Conservation (phyloP, 202 grass and related monocot species). For the Carex arenaria region DNA sequence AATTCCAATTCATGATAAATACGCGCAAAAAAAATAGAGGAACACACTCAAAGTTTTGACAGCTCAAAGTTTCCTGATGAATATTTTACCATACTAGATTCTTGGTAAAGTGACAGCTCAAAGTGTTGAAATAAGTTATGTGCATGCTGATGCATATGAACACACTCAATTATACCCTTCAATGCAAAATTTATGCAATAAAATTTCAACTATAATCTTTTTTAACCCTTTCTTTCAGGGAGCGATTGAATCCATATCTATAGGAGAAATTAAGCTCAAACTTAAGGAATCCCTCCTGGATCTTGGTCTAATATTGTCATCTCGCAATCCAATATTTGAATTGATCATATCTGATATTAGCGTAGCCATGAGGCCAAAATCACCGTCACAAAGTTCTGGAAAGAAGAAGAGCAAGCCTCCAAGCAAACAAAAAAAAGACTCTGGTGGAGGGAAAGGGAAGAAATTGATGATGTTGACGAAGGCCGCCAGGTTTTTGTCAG, state of each 20-base stretch:
- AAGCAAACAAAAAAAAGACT: conserved; percentile 38
- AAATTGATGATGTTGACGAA: conserved; percentile 79
- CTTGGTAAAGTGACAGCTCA: neutral
- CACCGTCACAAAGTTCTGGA: conserved; percentile 33
- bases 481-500: conserved; percentile 50
- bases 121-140: neutral
- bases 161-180: neutral
- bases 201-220: neutral
- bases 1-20: neutral
- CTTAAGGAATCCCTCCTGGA: conserved; percentile 51
- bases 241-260: conserved; percentile 51
- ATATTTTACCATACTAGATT: neutral
- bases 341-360: conserved; percentile 70
- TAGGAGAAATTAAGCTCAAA: conserved; percentile 74
- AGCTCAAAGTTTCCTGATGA: neutral
- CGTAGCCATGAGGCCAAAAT: conserved; percentile 53
- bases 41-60: neutral
- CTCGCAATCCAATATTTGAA: conserved; percentile 52
- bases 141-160: neutral
- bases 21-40: neutral
- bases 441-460: conserved; percentile 52
- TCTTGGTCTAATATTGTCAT: conserved; percentile 55
- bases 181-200: neutral
- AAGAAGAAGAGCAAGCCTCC: conserved; percentile 47
- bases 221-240: conserved; percentile 45